These are phyloP conservation scores for Phlyctochytrium bullatum DNA, from an alignment of 192 early-diverging fungal species.

Conservation along the genomic window DNA sequence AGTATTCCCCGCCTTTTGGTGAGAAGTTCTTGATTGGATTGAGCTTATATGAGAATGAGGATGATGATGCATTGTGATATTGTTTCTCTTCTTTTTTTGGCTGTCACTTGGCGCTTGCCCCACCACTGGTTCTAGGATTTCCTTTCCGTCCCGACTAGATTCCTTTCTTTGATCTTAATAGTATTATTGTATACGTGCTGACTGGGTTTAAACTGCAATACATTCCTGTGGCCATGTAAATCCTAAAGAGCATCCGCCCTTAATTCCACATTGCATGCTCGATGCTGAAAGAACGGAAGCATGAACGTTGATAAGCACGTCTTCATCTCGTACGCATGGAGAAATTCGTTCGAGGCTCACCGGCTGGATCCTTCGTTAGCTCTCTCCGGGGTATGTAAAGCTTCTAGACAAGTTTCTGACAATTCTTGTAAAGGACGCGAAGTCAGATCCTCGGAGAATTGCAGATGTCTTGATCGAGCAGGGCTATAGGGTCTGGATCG, in stretches of 20 bases:
- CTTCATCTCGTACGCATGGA: conserved; percentile 1
- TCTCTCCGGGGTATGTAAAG: not conserved
- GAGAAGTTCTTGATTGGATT: conserved; percentile 47
- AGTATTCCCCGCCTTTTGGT: conserved; percentile 44
- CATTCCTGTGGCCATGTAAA: too few species aligned
- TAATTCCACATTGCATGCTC: too few species aligned
- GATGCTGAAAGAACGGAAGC: not conserved
- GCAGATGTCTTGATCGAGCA: not conserved
- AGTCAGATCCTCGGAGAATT: not conserved
- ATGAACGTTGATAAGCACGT: not conserved
- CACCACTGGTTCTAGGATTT: not conserved
- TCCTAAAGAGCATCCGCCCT: too few species aligned
- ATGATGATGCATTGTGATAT: conserved; percentile 1
- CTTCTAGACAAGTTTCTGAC: not conserved
- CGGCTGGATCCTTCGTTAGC: not conserved
- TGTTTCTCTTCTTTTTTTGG: not conserved
- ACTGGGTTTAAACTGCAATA: too few species aligned
- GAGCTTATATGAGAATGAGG: conserved; percentile 1
- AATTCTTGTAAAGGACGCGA: not conserved
- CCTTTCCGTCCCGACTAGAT: not conserved
- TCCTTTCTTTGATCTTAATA: not conserved
- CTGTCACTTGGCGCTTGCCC: not conserved
- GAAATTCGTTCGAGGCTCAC: not conserved
- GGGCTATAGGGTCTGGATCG: not conserved
- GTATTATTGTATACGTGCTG: too few species aligned